Evolutionary conservation across 768 basidiomycete species (phyloP).

Genomic region (Crassisporium funariophilum): DNA sequence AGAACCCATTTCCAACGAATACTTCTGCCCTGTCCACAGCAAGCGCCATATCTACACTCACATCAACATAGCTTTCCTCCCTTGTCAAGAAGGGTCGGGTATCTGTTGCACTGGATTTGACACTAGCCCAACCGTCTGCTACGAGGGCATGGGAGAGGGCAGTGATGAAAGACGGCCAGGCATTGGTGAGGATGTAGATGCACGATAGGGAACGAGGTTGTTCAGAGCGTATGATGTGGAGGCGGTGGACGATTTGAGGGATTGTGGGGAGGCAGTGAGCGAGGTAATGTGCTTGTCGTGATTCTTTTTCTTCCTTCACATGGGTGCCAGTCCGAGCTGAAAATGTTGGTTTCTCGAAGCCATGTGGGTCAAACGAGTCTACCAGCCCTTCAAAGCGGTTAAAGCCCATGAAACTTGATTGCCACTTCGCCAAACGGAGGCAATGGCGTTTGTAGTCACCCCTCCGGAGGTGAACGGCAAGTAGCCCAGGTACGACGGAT

Average conservation of each 20-base stretch:
- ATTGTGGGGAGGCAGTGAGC: constrained; percentile 46
- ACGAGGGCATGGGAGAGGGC: constrained; percentile 39
- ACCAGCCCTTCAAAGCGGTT: constrained; percentile 43
- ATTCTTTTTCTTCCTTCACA: constrained; percentile 4
- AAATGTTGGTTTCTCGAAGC: constrained; percentile 1
- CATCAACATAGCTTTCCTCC: constrained; percentile 48
- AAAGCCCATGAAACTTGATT: constrained; percentile 49
- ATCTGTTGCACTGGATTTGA: constrained; percentile 40
- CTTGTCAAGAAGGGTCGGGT: constrained; percentile 42
- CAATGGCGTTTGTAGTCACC: constrained; percentile 63
- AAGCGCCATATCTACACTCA: constrained; percentile 63
- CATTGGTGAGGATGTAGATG: constrained; percentile 58
- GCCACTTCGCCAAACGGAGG: constrained; percentile 47
- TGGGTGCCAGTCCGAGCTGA: neutral
- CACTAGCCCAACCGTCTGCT: constrained; percentile 52
- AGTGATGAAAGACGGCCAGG: constrained; percentile 43
- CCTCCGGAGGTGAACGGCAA: constrained; percentile 58
- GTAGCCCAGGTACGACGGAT: constrained; percentile 34
- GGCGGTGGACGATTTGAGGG: constrained; percentile 39
- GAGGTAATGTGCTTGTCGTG: constrained; percentile 34
- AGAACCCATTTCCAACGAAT: constrained; percentile 65
- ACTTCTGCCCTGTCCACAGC: constrained; percentile 54
- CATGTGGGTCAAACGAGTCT: constrained; percentile 41
- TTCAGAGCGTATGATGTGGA: constrained; percentile 37
- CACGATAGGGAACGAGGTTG: constrained; percentile 21